These are phyloP conservation scores for Oryza punctata DNA, from an alignment of 176 grass and related monocot species.

Conservation along the genomic window DNA sequence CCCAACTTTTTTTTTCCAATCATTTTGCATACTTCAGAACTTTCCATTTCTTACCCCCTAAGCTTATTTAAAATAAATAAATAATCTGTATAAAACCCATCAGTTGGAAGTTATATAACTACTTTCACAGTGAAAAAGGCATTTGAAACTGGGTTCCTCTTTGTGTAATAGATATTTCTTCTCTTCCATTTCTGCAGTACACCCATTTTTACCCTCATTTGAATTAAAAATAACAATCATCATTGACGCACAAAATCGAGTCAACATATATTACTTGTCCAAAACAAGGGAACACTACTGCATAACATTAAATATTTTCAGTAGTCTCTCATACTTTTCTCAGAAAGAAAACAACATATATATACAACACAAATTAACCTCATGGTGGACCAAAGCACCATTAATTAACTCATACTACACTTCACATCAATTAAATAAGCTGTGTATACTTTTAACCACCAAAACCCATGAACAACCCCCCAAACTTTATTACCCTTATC, in stretches of 20 bases:
- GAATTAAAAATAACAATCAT: neutral
- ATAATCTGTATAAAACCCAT: neutral
- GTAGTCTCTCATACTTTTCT: neutral
- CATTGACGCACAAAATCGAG: neutral
- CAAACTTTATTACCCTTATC: neutral
- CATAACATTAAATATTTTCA: neutral
- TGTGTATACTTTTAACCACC: neutral
- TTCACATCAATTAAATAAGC: neutral
- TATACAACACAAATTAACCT: neutral
- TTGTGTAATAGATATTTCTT: neutral
- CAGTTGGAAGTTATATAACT: conserved; percentile 37
- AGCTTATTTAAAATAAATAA: conserved; percentile 26
- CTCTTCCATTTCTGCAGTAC: neutral
- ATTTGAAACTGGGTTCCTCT: neutral
- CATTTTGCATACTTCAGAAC: conserved; percentile 14
- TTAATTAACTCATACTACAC: neutral
- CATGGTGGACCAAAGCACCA: neutral
- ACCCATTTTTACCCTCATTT: neutral
- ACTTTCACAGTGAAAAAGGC: conserved; percentile 13
- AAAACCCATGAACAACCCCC: neutral
- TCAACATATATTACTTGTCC: neutral
- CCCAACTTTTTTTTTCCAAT: conserved; percentile 19
- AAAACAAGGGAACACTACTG: neutral
- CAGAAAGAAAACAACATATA: neutral
- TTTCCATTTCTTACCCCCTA: conserved; percentile 37